phyloP scores from a whole-genome alignment of 495 filamentous ascomycete species.

The Xylaria venustula region DNA sequence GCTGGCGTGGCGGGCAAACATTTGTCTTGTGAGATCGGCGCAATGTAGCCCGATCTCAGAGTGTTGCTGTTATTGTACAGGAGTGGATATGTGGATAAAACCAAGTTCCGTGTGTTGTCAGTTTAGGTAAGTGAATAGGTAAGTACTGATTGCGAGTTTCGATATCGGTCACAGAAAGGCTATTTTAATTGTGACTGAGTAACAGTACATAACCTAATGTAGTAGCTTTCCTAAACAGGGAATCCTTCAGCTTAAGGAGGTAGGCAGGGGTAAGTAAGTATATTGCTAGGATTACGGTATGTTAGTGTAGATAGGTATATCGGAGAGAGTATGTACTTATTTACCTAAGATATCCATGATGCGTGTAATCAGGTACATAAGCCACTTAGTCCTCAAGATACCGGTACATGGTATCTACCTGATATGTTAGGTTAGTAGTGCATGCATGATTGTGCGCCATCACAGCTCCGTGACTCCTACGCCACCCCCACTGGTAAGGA shows the following conservation, averaged over 20 bases:
- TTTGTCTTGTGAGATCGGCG: conserved; percentile 1
- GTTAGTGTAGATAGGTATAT: too few species aligned
- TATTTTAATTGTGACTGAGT: background rate
- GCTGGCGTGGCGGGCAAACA: conserved; percentile 7
- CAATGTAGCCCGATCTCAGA: background rate
- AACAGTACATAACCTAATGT: background rate
- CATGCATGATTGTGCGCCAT: background rate
- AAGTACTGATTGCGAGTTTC: background rate
- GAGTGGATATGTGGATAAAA: too few species aligned
- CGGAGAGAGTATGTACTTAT: too few species aligned
- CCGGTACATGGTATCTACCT: too few species aligned
- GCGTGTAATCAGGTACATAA: too few species aligned
- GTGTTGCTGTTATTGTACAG: background rate
- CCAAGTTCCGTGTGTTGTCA: too few species aligned
- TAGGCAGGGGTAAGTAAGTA: background rate
- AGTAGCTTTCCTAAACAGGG: background rate
- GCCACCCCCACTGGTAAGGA: background rate
- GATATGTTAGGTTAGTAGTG: too few species aligned
- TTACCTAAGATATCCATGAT: too few species aligned
- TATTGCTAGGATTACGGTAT: background rate
- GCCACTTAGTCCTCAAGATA: too few species aligned
- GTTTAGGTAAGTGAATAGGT: too few species aligned
- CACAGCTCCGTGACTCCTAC: background rate
- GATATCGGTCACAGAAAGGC: background rate
- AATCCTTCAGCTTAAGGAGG: background rate